Conservation (phyloP, 257 asterid genomes). For the Solanum neorickii region DNA sequence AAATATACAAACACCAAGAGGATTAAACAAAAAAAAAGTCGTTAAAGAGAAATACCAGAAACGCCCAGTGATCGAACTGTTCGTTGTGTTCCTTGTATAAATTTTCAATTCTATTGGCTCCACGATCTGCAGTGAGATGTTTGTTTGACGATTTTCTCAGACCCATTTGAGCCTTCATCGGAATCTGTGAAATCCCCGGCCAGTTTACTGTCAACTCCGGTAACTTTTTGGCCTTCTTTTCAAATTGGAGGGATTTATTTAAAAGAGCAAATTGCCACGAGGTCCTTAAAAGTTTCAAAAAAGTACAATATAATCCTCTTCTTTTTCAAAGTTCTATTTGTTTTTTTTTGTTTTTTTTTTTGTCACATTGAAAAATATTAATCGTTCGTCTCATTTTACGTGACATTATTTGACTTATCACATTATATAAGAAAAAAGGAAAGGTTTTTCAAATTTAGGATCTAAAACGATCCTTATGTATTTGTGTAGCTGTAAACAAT, state of each 20-base stretch:
- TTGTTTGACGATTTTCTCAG: not conserved
- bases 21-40: not conserved
- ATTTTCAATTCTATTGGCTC: not conserved
- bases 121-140: not conserved
- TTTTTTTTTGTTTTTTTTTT: not conserved
- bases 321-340: not conserved
- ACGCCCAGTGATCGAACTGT: constrained; percentile 21
- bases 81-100: not conserved
- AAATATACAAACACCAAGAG: not conserved
- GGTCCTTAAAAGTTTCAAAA: not conserved
- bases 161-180: not conserved
- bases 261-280: not conserved
- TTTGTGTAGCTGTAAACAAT: no score
- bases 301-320: not conserved
- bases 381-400: no score
- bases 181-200: not conserved
- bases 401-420: no score
- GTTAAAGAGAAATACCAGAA: constrained; percentile 18
- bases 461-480: no score
- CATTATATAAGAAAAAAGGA: no score
- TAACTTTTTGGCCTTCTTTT: not conserved
- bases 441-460: no score
- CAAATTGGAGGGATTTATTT: not conserved
- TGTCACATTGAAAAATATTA: not conserved
- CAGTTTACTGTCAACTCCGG: not conserved